These are phyloP conservation scores for Penicillium malachiteum DNA, from an alignment of 495 filamentous ascomycete species.

Conservation along the genomic window DNA sequence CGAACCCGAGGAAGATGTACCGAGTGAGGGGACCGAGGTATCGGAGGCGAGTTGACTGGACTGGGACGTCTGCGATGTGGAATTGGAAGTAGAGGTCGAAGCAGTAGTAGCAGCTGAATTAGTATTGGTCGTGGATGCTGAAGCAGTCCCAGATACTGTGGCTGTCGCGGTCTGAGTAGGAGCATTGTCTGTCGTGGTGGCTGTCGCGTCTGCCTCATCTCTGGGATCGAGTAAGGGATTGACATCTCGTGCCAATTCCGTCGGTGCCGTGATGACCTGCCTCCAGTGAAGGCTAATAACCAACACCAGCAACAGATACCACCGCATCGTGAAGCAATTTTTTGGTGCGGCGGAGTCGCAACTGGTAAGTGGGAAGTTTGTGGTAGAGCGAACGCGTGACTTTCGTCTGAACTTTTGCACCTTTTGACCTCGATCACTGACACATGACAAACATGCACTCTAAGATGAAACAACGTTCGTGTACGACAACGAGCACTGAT, in stretches of 20 bases:
- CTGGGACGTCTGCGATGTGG: slow-evolving; percentile 2
- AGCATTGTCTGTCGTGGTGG: slow-evolving; percentile 11
- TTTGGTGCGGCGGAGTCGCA: not conserved
- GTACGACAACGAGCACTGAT: not conserved
- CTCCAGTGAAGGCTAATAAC: slow-evolving; percentile 9
- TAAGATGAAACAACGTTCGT: not conserved
- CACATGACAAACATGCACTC: not conserved
- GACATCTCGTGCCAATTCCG: slow-evolving; percentile 4
- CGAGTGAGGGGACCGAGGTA: slow-evolving; percentile 20
- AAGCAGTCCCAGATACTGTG: slow-evolving; percentile 17
- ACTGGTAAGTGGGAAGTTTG: not conserved
- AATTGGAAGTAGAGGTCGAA: not conserved
- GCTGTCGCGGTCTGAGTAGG: slow-evolving; percentile 10
- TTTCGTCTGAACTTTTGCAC: too few relatives aligned
- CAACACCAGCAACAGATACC: slow-evolving; percentile 10
- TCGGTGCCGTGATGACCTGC: slow-evolving; percentile 20
- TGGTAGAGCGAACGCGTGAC: too few relatives aligned
- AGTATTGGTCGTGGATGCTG: slow-evolving; percentile 7
- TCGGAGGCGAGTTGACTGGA: slow-evolving; percentile 10
- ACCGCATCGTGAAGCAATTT: slow-evolving; percentile 20
- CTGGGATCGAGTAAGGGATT: slow-evolving; percentile 7
- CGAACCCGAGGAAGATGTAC: slow-evolving; percentile 11
- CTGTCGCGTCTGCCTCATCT: slow-evolving; percentile 8
- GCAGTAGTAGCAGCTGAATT: slow-evolving; percentile 13
- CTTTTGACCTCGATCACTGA: too few relatives aligned